Evolutionary conservation across 2,329 filamentous ascomycete genomes (phyloP), one percentile per base, ranked within the genome.

Genomic region (Lecanoromycetidae sp.): DNA sequence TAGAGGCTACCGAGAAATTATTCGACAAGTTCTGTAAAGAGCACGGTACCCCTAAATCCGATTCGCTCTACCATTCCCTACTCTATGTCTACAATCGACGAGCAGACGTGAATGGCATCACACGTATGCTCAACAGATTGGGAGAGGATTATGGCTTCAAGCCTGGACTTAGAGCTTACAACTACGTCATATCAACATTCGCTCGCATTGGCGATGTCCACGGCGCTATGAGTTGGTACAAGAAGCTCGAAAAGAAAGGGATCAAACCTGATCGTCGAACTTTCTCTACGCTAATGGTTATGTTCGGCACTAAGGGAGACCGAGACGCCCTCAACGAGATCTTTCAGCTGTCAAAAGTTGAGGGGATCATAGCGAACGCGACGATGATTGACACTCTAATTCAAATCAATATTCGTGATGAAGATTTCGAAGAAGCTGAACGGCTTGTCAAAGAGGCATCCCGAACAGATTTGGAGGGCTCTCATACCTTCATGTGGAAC

Each of bases 401-500:
- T 13, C 72, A 79, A 51, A 83, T 77, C 0, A 80, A 82, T 58
- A 79, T 80, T 53, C 68, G 71, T 39, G 75, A 79, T 49, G 73
- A 72, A 19, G 63, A 68, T 32, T 64, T 73, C 35, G 55, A 62
- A 9, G 69, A 77, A 55, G 81, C 82, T 3, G 72, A 80, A 60
- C 65, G 66, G 32, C 66, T 85, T 40, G 76, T 80, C 26, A 59
- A 74, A 40, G 72, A 74, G 36, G 72, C 78, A 26, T 67, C 79
- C 19, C 62, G 64, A 10, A 68, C 71, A 51, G 65, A 68, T 12
- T 60, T 77, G 1, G 60, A 69, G 15, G 71, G 77, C 1, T 67
- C 71, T 1, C 67, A 74, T 19, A 79, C 79, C 2, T 68, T 71
- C 26, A 76, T 87, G 58, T 95, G 85, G 84, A 94, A 95, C 58